phyloP scores from a whole-genome alignment of 2,329 filamentous ascomycete genomes.

The Monosporascus sp. region DNA sequence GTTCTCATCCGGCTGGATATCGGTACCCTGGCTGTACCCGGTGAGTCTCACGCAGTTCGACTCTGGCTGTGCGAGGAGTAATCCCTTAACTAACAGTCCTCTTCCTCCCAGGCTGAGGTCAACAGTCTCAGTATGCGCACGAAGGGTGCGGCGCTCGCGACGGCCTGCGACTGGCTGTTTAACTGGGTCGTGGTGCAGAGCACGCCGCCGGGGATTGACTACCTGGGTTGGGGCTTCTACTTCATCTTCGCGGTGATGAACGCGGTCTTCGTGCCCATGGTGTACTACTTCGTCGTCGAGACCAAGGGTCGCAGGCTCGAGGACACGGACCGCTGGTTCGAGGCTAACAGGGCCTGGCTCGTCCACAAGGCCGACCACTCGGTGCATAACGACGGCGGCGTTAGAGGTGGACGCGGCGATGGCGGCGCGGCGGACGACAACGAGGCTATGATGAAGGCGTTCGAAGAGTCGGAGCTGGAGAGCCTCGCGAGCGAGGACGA shows the following conservation, averaged over 20 bases:
- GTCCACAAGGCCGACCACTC: conserved; percentile 3
- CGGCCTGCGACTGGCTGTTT: conserved; percentile 29
- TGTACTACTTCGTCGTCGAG: conserved; percentile 4
- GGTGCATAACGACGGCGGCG: neutral
- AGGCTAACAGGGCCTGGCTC: conserved; percentile 2
- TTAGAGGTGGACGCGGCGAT: neutral
- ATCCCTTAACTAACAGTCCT: conserved; percentile 1
- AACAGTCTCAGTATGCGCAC: conserved; percentile 30
- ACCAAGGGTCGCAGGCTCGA: conserved; percentile 2
- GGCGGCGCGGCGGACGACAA: conserved; percentile 1
- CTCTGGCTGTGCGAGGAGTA: too few species aligned
- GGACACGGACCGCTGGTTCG: conserved; percentile 4
- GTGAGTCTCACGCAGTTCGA: neutral
- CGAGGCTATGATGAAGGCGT: conserved; percentile 5
- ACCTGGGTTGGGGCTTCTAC: conserved; percentile 44
- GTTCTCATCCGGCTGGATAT: conserved; percentile 2
- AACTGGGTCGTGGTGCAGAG: conserved; percentile 29
- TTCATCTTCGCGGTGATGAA: conserved; percentile 24
- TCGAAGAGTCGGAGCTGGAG: conserved; percentile 20
- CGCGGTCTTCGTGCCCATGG: neutral
- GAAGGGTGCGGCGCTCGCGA: conserved; percentile 26
- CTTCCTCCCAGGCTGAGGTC: conserved; percentile 23
- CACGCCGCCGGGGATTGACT: conserved; percentile 29
- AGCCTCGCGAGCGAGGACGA: neutral
- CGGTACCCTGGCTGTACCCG: conserved; percentile 19